Base-by-base conservation (phyloP, 441 rosid species). In the Gossypium davidsonii region DNA sequence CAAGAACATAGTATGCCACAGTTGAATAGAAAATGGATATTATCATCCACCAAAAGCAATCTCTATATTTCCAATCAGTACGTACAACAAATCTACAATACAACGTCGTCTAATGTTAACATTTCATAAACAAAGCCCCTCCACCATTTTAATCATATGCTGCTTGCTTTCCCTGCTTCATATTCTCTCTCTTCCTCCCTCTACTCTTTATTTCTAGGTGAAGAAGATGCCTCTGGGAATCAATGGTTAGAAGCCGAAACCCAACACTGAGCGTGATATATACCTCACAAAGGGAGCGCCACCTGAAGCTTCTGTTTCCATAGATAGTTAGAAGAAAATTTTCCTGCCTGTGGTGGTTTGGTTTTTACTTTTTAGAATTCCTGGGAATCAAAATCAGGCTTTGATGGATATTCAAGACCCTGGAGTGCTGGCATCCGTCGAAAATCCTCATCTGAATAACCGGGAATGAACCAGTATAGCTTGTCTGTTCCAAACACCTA, bases 351-450 rank as follows among this genome's bases (percentile, higher is more conserved):
- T 11, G 34, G 49, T 58, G 68, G n/a, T 56, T 42, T 42, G 74
- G 73, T 48, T 70, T 72, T 79, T 72, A 85, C 71, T 37, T 67
- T 72, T 80, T 77, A 87, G 73, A 88, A 87, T 56, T 86, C 89
- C 71, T 90, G 89, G 1, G 91, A 85, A 81, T 83, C 95, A 42
- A 81, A 84, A 42, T 90, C 93, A 0, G 93, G 93, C 73, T 85
- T 90, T 3, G 91, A 89, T 39, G 95, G 97, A 74, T 87, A 92
- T 67, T 90, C 92, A 20, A 92, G 88, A 67, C 97, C 93, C 75
- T 88, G 94, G 75, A 92, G 93, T 4, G 86, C 88, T 0, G 93
- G 93, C 82, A 92, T 89, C 74, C 86, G 77, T 28, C 93, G 78
- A 65, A 86, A 44, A 74, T 92, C 97, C 70, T 92, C 97, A 1